These are phyloP conservation scores for Peronosclerospora sorghi DNA, from an alignment of 352 stramenopile species.

Conservation along the genomic window DNA sequence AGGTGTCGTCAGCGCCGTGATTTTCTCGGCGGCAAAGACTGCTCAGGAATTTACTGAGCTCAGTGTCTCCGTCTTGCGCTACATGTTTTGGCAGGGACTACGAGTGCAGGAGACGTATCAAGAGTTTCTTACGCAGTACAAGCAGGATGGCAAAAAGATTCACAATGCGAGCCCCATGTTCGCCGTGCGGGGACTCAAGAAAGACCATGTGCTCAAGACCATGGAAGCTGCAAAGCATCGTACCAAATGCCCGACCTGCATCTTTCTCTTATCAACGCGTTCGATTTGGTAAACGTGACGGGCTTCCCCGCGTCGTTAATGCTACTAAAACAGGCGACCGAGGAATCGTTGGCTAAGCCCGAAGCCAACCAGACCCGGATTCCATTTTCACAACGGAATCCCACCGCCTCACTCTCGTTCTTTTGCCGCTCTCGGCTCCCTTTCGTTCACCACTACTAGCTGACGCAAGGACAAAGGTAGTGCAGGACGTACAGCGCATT, in stretches of 20 bases:
- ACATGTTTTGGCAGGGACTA: slow-evolving; percentile 80
- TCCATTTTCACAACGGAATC: slow-evolving; percentile 76
- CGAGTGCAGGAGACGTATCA: slow-evolving; percentile 47
- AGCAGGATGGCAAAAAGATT: slow-evolving; percentile 19
- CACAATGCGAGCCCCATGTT: slow-evolving; percentile 60
- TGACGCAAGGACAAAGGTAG: slow-evolving; percentile 29
- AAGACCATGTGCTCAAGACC: slow-evolving; percentile 38
- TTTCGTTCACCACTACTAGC: slow-evolving; percentile 63
- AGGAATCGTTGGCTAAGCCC: slow-evolving; percentile 31
- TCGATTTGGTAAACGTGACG: slow-evolving; percentile 51
- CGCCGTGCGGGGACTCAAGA: slow-evolving; percentile 40
- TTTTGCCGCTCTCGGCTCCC: slow-evolving; percentile 48
- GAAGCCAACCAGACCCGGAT: slow-evolving; percentile 63
- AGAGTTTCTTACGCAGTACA: slow-evolving; percentile 19
- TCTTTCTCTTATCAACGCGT: slow-evolving; percentile 64
- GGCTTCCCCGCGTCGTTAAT: slow-evolving; percentile 45
- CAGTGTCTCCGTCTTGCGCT: slow-evolving; percentile 40
- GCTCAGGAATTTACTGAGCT: slow-evolving; percentile 37
- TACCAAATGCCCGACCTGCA: slow-evolving; percentile 41
- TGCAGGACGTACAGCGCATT: slow-evolving; percentile 39
- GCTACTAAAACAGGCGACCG: slow-evolving; percentile 40
- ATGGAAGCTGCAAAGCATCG: slow-evolving; percentile 39
- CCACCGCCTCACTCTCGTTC: slow-evolving; percentile 40
- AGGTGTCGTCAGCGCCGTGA: slow-evolving; percentile 55
- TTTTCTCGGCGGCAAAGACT: slow-evolving; percentile 51